phyloP scores from a whole-genome alignment of 2,329 filamentous ascomycete genomes.

The Ophiostoma tasmaniense region DNA sequence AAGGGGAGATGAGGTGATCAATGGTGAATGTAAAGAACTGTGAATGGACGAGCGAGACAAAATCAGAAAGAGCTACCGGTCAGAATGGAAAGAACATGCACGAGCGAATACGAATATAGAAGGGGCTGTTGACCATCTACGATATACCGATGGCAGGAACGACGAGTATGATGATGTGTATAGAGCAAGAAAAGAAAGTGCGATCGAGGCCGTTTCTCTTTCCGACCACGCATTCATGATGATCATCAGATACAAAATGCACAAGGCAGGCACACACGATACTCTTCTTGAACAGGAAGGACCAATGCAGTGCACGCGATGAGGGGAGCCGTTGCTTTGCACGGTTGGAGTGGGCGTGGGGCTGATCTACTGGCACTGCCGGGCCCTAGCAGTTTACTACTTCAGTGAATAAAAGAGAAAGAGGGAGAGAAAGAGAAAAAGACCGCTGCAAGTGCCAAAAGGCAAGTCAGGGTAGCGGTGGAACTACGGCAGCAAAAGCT shows the following conservation, averaged over 20 bases:
- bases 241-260: background rate
- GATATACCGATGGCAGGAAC: background rate
- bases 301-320: background rate
- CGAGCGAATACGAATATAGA: constrained; percentile 8
- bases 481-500: background rate
- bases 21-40: background rate
- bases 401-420: background rate
- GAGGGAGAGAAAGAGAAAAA: background rate
- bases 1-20: background rate
- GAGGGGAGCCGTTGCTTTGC: background rate
- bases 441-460: background rate
- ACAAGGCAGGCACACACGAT: background rate
- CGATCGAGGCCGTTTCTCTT: background rate
- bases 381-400: background rate
- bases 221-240: background rate
- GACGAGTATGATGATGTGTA: background rate
- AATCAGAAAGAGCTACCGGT: background rate
- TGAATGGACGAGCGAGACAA: background rate
- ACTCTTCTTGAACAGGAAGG: background rate
- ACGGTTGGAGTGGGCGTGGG: background rate
- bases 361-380: background rate
- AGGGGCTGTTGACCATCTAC: background rate
- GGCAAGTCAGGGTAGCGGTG: background rate
- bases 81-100: background rate
- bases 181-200: background rate